Conservation (phyloP, 78 protist genomes). For the Creolimax fragrantissima region DNA sequence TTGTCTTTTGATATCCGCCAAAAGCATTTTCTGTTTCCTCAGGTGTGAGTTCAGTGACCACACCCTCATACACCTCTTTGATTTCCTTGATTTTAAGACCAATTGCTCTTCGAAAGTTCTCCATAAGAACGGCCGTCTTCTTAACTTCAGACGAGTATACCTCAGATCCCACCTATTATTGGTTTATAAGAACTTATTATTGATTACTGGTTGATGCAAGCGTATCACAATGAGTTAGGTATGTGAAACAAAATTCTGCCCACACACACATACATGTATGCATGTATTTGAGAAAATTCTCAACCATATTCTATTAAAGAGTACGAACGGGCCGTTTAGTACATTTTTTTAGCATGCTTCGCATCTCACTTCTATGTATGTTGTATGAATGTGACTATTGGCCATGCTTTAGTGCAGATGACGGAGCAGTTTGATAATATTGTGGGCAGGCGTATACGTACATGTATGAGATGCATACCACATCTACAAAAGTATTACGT, state of each 20-base stretch:
- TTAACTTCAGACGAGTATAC: slow-evolving; percentile 27
- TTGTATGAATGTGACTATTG: no score
- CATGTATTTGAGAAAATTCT: background rate
- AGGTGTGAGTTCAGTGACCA: slow-evolving; percentile 94
- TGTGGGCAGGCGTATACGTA: no score
- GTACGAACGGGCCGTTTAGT: no score
- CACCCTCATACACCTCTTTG: slow-evolving; percentile 99
- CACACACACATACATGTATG: background rate
- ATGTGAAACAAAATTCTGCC: background rate
- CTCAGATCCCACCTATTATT: background rate
- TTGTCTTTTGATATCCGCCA: background rate
- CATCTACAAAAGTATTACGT: no score
- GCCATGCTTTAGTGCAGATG: no score
- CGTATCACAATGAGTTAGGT: background rate
- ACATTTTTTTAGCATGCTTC: no score
- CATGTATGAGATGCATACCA: no score
- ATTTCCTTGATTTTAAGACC: slow-evolving; percentile 96
- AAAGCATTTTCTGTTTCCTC: slow-evolving; percentile 82
- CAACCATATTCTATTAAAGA: no score
- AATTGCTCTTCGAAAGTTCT: slow-evolving; percentile 97
- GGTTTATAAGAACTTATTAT: no score
- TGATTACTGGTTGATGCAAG: no score
- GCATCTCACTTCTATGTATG: no score
- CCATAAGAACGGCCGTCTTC: slow-evolving; percentile 97
- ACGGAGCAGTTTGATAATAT: no score